Evolutionary conservation across 306 rosid genomes (phyloP), one percentile per base, ranked within the genome.

Genomic region (Sophora flavescens): DNA sequence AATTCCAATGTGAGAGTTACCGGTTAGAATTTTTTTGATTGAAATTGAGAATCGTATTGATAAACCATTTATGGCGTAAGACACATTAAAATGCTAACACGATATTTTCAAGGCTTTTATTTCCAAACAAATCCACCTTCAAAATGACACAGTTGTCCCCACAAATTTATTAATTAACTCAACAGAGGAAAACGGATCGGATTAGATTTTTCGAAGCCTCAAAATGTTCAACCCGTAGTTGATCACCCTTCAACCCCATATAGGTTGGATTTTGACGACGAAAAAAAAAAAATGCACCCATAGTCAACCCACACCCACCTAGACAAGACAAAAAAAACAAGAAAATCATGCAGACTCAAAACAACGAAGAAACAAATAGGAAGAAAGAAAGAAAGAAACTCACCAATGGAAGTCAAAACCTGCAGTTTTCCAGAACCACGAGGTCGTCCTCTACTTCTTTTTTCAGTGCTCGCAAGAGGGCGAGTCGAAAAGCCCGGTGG

Each of bases 371-470:
- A 60, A 32, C 15, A 2, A 58, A 1, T 22, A 13, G 38, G 0
- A 59, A 39, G 14, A 53, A 2, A 30, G 32, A 30, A 8, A 18
- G 26, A 30, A 41, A 16, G 50, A 68, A 35, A 62, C 78, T 70
- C 78, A 89, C 91, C 93, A 1, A 69, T 8, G 13, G 95, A 73
- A 61, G 92, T 87, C 30, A 86, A 68, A 44, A 64, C 42, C 64
- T 90, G 91, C 68, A 82, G 52, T 61, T 63, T 90, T 2, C 91
- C 89, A 0, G 89, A 30, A 1, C 93, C 92, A 16, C 84, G 88
- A 2, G 96, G 93, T 41, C 90, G 69, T 38, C 96, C 97, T 18
- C 85, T 72, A 8, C 83, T 70, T 38, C 87, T 67, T 48, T 77
- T 87, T 0, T 4, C 7, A 0, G 28, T 6, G 69, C 17, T 61